These are phyloP conservation scores for Thielaviopsis populi DNA, from an alignment of 2,329 filamentous ascomycete species.

Conservation along the genomic window DNA sequence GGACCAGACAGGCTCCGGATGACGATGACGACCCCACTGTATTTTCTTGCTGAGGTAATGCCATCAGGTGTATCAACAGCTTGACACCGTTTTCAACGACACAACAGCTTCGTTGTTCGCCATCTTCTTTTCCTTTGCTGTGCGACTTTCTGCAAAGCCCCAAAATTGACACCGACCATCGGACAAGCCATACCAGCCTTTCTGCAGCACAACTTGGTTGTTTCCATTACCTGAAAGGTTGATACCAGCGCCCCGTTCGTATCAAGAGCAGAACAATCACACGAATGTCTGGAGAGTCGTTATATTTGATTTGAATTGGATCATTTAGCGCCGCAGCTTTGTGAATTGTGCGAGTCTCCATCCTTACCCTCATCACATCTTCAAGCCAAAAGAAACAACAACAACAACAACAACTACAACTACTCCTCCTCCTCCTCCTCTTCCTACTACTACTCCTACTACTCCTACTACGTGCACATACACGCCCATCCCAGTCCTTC, in stretches of 20 bases:
- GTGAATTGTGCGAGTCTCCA: too few species aligned
- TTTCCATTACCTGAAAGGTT: not conserved
- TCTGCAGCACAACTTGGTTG: not conserved
- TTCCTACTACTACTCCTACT: too few species aligned
- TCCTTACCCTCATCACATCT: not conserved
- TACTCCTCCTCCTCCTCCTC: too few species aligned
- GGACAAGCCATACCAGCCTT: not conserved
- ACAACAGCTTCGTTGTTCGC: not conserved
- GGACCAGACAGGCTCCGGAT: not conserved
- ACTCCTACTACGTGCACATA: not conserved
- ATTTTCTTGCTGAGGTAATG: conserved; percentile 9
- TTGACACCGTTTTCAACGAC: not conserved
- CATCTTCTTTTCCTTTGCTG: not conserved
- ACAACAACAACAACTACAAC: too few species aligned
- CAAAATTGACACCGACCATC: not conserved
- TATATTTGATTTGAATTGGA: too few species aligned
- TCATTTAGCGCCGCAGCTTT: too few species aligned
- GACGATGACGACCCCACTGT: not conserved
- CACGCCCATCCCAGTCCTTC: not conserved
- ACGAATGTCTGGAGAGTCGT: too few species aligned
- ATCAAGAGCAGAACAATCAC: not conserved
- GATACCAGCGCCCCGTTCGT: not conserved
- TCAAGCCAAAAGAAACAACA: not conserved
- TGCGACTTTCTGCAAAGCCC: not conserved
- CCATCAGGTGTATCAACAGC: conserved; percentile 13